A percentile compares a stretch with the other conserved stretches of the same genome.
Evolutionary conservation across 108 stramenopile species (phyloP).

Genomic region (Discostella pseudostelligera): DNA sequence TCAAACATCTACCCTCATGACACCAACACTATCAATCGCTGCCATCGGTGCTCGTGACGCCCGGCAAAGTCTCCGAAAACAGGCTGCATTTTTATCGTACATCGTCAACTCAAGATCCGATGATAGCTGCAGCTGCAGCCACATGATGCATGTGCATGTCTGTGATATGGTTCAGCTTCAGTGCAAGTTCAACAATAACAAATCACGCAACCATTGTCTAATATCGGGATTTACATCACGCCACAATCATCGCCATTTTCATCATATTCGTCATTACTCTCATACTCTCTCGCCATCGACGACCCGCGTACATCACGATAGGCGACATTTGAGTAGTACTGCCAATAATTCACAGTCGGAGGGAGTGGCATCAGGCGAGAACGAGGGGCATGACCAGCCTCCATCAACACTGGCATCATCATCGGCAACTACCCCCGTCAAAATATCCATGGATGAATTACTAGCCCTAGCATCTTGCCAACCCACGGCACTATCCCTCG

Average conservation of each 20-base stretch:
- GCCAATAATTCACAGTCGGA: not conserved
- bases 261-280: not conserved
- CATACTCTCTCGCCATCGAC: not conserved
- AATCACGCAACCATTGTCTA: not conserved
- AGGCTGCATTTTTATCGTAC: not conserved
- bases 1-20: not conserved
- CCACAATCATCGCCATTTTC: not conserved
- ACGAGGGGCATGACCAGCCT: no score
- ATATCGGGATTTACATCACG: not conserved
- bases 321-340: not conserved
- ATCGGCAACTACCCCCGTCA: conserved; percentile 2
- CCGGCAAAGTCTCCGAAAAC: not conserved
- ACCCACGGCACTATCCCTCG: conserved; percentile 76
- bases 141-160: no score
- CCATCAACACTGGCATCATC: no score
- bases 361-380: no score
- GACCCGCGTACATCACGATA: not conserved
- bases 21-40: not conserved
- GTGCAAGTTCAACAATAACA: no score
- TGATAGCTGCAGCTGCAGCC: not conserved
- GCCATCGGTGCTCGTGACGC: conserved; percentile 4
- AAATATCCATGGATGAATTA: conserved; percentile 63
- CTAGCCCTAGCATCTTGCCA: conserved; percentile 66
- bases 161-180: no score
- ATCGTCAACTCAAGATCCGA: not conserved